Evolutionary conservation across 2,329 filamentous ascomycete species (phyloP).

Genomic region (Claviceps cyperi): DNA sequence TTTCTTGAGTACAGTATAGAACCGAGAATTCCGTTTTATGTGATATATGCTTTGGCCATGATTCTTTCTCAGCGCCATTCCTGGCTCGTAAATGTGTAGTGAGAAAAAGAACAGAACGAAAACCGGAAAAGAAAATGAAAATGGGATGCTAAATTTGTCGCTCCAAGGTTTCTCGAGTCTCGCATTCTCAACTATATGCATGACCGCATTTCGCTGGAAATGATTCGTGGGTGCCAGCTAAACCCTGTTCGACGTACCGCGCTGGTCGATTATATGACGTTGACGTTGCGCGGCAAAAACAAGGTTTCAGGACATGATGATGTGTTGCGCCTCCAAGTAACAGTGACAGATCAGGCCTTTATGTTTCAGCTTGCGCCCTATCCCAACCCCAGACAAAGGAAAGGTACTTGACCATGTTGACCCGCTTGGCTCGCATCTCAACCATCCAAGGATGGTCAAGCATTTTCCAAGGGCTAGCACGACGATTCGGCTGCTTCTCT

Average conservation of each 20-base stretch:
- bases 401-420: constrained; percentile 94
- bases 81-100: neutral
- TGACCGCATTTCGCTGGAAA: neutral
- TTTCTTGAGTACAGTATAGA: neutral
- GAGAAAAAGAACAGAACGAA: neutral
- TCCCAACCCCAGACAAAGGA: constrained; percentile 97
- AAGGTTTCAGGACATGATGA: neutral
- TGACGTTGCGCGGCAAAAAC: neutral
- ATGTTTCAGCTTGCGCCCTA: constrained; percentile 24
- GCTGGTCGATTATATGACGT: neutral
- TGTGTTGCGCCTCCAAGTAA: neutral
- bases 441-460: constrained; percentile 97
- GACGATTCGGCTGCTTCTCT: constrained; percentile 76
- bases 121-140: too few relatives aligned
- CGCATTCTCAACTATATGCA: neutral
- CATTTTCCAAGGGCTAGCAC: constrained; percentile 97
- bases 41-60: neutral
- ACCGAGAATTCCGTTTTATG: neutral
- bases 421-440: constrained; percentile 88
- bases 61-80: neutral
- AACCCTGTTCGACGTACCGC: neutral
- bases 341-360: neutral
- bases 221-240: neutral
- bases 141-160: neutral
- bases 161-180: neutral